These are phyloP conservation scores for Penicillium subrubescens DNA, from an alignment of 495 filamentous ascomycete species.

Conservation along the genomic window DNA sequence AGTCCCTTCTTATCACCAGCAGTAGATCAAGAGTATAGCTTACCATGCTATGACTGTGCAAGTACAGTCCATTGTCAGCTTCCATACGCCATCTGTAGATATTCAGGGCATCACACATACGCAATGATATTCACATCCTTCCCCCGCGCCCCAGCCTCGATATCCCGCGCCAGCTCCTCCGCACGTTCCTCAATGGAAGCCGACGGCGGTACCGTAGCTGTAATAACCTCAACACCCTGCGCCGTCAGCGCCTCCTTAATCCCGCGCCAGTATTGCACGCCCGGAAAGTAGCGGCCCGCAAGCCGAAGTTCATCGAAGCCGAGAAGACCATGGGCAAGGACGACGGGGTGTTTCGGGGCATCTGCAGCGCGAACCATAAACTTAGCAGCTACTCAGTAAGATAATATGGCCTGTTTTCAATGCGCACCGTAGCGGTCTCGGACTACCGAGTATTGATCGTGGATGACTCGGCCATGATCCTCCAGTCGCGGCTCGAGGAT, in stretches of 20 bases:
- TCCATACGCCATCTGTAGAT: too few species aligned
- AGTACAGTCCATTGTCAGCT: constrained; percentile 15
- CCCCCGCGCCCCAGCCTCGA: constrained; percentile 65
- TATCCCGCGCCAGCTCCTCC: constrained; percentile 62
- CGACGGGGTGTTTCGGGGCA: constrained; percentile 69
- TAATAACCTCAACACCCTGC: constrained; percentile 78
- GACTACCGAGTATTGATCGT: constrained; percentile 75
- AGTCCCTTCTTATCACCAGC: background rate
- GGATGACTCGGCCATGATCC: constrained; percentile 67
- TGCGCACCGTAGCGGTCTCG: constrained; percentile 67
- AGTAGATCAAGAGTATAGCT: constrained; percentile 7
- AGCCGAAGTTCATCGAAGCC: constrained; percentile 86
- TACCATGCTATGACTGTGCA: constrained; percentile 72
- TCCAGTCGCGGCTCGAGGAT: constrained; percentile 60
- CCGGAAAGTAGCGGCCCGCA: constrained; percentile 68
- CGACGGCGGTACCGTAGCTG: constrained; percentile 75
- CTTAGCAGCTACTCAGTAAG: background rate
- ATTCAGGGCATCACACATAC: constrained; percentile 48
- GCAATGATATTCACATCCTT: constrained; percentile 87
- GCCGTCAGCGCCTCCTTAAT: constrained; percentile 76
- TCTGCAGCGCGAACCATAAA: constrained; percentile 32
- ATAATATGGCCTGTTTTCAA: background rate
- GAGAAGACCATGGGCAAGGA: constrained; percentile 87
- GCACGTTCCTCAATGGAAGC: constrained; percentile 79
- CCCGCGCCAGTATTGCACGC: constrained; percentile 89